These are phyloP conservation scores for Apiospora saccharicola DNA, from an alignment of 2,329 filamentous ascomycete species.

Conservation along the genomic window DNA sequence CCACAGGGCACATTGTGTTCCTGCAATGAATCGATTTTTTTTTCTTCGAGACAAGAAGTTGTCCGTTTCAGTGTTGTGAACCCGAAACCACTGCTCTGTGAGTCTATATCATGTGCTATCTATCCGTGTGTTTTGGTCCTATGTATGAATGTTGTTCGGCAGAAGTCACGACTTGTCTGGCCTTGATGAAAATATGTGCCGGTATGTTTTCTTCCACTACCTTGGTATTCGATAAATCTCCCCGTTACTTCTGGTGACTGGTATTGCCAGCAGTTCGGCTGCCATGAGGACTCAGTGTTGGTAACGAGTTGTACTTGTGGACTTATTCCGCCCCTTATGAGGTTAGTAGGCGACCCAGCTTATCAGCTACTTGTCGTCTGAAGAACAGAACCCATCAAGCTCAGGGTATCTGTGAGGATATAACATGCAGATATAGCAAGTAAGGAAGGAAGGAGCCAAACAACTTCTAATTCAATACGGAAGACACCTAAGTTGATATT, in stretches of 20 bases:
- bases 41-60: not conserved
- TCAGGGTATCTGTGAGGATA: too few relatives aligned
- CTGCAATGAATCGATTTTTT: not conserved
- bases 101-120: not conserved
- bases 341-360: too few relatives aligned
- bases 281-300: not conserved
- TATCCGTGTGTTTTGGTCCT: not conserved
- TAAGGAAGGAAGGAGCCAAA: too few relatives aligned
- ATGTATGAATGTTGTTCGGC: not conserved
- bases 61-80: not conserved
- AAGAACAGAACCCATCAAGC: too few relatives aligned
- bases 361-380: too few relatives aligned
- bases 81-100: not conserved
- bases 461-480: not conserved
- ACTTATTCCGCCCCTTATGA: too few relatives aligned
- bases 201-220: not conserved
- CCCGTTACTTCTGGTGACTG: not conserved
- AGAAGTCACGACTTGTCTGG: not conserved
- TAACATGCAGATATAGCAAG: too few relatives aligned
- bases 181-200: not conserved
- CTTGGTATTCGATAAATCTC: not conserved
- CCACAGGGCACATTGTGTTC: not conserved
- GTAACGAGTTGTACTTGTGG: not conserved
- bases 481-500: not conserved
- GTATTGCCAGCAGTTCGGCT: not conserved